These are phyloP conservation scores for Brassica hybrid DNA, from an alignment of 441 rosid genomes.

Conservation along the genomic window DNA sequence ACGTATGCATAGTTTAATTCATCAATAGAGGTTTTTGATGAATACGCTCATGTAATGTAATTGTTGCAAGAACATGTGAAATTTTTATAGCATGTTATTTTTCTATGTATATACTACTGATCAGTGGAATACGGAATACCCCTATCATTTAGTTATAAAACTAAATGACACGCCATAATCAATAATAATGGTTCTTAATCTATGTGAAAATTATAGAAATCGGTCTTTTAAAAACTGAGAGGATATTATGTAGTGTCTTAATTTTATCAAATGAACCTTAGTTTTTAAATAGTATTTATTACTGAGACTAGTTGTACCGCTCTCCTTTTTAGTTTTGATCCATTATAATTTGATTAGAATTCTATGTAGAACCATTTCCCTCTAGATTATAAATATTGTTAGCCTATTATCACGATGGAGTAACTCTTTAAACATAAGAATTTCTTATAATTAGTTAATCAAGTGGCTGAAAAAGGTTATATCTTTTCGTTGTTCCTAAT, in stretches of 20 bases:
- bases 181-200: background rate
- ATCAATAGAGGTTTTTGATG: no score
- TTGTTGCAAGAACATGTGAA: no score
- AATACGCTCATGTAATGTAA: no score
- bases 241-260: background rate
- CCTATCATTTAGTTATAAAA: background rate
- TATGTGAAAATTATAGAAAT: background rate
- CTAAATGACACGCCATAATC: background rate
- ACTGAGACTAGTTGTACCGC: background rate
- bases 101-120: no score
- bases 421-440: conserved; percentile 11
- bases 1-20: no score
- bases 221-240: background rate
- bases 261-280: background rate
- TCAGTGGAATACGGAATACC: background rate
- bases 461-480: conserved; percentile 26
- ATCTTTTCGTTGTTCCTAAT: conserved; percentile 17
- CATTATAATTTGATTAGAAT: background rate
- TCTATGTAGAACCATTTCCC: background rate
- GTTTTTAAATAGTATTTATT: background rate
- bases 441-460: background rate
- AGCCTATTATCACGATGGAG: background rate
- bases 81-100: no score
- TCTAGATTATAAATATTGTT: conserved; percentile 6
- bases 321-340: background rate